These are phyloP conservation scores for Salinomyces thailandicus DNA, from an alignment of 2,329 filamentous ascomycete genomes.

Conservation along the genomic window DNA sequence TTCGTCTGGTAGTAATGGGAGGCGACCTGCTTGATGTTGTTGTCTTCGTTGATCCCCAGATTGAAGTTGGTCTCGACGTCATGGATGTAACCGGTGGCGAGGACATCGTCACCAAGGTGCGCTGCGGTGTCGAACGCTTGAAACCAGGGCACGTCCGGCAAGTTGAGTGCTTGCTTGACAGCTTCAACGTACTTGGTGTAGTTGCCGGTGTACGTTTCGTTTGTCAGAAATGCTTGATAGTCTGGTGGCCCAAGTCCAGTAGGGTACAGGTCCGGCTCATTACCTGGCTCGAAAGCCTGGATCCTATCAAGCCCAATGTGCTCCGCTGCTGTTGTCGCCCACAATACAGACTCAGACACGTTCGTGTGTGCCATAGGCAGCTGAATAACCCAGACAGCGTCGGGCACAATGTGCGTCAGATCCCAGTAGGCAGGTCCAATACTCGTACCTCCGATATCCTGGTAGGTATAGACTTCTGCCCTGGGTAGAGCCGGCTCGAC, in stretches of 20 bases:
- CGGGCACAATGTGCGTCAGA: neutral
- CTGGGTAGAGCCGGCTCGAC: neutral
- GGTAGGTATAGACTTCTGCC: slow-evolving; percentile 1
- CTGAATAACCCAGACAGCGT: neutral
- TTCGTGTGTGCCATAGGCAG: slow-evolving; percentile 1
- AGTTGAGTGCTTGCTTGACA: neutral
- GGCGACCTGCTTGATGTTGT: slow-evolving; percentile 2
- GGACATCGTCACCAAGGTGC: neutral
- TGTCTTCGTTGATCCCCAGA: neutral
- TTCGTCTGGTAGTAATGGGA: slow-evolving; percentile 3
- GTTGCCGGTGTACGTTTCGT: slow-evolving; percentile 3
- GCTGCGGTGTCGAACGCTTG: slow-evolving; percentile 1
- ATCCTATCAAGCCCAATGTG: slow-evolving; percentile 1
- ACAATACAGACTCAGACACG: slow-evolving; percentile 2
- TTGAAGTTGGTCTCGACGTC: neutral
- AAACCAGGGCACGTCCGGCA: slow-evolving; percentile 1
- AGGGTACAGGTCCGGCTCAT: slow-evolving; percentile 1
- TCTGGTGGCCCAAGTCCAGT: neutral
- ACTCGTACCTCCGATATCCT: neutral
- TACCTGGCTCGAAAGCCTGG: slow-evolving; percentile 1
- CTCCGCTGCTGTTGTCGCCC: neutral
- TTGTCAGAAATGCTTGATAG: neutral
- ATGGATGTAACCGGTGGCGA: neutral
- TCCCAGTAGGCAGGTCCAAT: slow-evolving; percentile 1
- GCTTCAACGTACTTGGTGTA: slow-evolving; percentile 1